Conservation (phyloP, 768 basidiomycete species). For the Amanita subjunquillea region DNA sequence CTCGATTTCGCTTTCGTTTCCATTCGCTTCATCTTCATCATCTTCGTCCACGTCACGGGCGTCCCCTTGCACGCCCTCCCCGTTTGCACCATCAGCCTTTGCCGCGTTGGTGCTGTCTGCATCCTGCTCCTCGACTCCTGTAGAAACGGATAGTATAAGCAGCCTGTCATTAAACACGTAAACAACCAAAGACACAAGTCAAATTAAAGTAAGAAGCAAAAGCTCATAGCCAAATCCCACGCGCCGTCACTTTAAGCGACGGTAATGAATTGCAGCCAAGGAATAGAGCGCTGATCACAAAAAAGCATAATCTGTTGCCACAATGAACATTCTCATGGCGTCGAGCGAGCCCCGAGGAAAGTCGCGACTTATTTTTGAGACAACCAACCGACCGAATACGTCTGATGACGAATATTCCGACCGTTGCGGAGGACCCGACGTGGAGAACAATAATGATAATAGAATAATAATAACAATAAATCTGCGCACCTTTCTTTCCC, state of each 20-base stretch:
- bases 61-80: not conserved
- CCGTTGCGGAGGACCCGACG: not conserved
- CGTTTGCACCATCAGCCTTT: not conserved
- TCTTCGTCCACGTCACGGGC: slow-evolving; percentile 47
- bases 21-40: slow-evolving; percentile 38
- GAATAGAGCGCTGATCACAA: slow-evolving; percentile 3
- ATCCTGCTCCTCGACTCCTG: slow-evolving; percentile 9
- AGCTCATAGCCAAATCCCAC: not conserved
- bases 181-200: slow-evolving; percentile 1
- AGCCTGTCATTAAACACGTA: slow-evolving; percentile 18
- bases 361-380: not conserved
- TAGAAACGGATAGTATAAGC: slow-evolving; percentile 2
- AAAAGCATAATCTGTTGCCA: not conserved
- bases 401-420: not conserved
- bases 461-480: not conserved
- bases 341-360: slow-evolving; percentile 1
- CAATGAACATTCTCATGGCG: not conserved
- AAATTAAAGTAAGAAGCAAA: slow-evolving; percentile 6
- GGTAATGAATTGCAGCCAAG: slow-evolving; percentile 6
- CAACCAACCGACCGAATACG: not conserved
- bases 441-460: not conserved
- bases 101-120: not conserved
- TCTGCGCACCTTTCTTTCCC: slow-evolving; percentile 30
- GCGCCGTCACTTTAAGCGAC: slow-evolving; percentile 4
- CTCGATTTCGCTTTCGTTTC: slow-evolving; percentile 34